Base-by-base conservation (phyloP, 2,329 filamentous ascomycete species). In the Coniochaeta pulveracea region DNA sequence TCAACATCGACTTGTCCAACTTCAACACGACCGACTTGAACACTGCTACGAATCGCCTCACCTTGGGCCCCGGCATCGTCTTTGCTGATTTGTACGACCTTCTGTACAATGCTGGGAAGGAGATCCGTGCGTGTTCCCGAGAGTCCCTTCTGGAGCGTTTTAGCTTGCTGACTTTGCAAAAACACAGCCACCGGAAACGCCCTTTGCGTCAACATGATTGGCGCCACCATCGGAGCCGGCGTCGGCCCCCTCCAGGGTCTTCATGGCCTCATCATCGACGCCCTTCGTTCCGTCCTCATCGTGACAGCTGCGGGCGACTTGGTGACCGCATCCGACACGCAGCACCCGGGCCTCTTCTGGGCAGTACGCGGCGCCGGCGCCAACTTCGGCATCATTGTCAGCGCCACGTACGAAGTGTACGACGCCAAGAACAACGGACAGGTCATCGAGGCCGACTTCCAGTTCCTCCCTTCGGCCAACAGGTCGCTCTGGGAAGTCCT, bases 381-480 rank as follows among this genome's bases (percentile, higher is more conserved):
- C 10, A 42, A 40, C 21, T 38, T 42, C 18, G 37, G 35, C 19
- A 40, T 40, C 12, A 22, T 40, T 2, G n/a, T n/a, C 9, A 9
- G 9, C 22, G 22, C 22, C 9, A 24, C 22, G 9, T 24, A 24
- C 22, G n/a, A n/a, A n/a, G 22, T 24, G 9, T 24, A 24, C 22
- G 22, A 24, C 22, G 36, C 33, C 2, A 38, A 36, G 6, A 40
- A 41, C 19, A 15, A 26, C 11, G 39, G 43, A 5, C 26, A 40
- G 5, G 32, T 36, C 12, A 23, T 37, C 5, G 33, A 25, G 16
- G 32, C 27, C 7, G 33, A 40, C 24, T 37, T 34, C 14, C 9
- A 37, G 4, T 43, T 35, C 23, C 36, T 32, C 11, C 29, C 25
- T 3, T 23, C 6, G 8, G 24, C 22, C 19, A 34, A 12, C 15